Evolutionary conservation across 2,329 filamentous ascomycete species (phyloP).

Genomic region (Trichoderma asperellum): DNA sequence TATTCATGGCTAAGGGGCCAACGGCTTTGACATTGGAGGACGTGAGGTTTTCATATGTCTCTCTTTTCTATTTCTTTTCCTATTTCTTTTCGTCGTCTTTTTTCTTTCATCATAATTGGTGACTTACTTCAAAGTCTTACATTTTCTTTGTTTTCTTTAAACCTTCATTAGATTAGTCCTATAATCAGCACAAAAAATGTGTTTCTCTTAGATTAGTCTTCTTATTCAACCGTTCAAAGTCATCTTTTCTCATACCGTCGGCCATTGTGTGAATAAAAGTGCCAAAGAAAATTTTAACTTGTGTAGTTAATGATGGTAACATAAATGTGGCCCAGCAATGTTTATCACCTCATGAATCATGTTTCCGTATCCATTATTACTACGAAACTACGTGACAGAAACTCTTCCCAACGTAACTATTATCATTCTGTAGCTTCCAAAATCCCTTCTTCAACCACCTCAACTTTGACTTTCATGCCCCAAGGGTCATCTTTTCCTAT

Average conservation of each 20-base stretch:
- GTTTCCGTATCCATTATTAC: not conserved
- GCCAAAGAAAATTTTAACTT: not conserved
- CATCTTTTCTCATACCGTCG: not conserved
- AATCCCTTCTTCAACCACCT: constrained; percentile 42
- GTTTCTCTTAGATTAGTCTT: not conserved
- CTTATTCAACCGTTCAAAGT: not conserved
- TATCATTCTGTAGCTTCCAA: constrained; percentile 23
- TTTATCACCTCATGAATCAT: not conserved
- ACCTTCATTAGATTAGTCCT: not conserved
- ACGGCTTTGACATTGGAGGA: not conserved
- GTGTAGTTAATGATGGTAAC: not conserved
- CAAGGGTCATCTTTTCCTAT: constrained; percentile 41
- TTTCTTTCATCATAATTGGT: not conserved
- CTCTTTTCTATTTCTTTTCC: not conserved
- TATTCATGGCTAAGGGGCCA: not conserved
- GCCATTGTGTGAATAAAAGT: not conserved
- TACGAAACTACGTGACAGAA: not conserved
- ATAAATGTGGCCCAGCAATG: not conserved
- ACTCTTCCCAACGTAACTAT: not conserved
- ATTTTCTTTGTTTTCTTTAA: not conserved
- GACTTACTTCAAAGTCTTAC: not conserved
- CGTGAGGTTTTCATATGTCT: not conserved
- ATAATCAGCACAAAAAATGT: not conserved
- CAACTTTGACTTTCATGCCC: constrained; percentile 46
- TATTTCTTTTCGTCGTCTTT: not conserved